phyloP scores from a whole-genome alignment of 2,329 filamentous ascomycete genomes.

The Grosmannia clavigera region DNA sequence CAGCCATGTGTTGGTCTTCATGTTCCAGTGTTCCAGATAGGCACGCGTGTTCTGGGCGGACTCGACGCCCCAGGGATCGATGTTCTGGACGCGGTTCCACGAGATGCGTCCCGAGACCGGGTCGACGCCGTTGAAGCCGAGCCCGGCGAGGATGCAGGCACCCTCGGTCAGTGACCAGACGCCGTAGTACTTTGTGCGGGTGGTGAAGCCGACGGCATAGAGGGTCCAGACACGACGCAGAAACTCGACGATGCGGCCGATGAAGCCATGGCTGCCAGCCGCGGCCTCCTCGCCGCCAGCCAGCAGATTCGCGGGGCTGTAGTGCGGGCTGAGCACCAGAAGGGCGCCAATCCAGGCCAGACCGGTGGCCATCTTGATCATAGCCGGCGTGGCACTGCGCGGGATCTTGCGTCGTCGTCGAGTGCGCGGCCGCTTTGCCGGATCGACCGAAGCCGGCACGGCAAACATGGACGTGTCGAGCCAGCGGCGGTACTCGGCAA shows the following conservation, averaged over 20 bases:
- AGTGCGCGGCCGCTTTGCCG: slow-evolving; percentile 71
- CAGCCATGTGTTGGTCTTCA: slow-evolving; percentile 96
- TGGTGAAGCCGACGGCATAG: slow-evolving; percentile 71
- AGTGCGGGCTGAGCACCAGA: slow-evolving; percentile 43
- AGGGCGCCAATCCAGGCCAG: slow-evolving; percentile 71
- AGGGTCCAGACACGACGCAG: slow-evolving; percentile 63
- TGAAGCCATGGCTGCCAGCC: slow-evolving; percentile 41
- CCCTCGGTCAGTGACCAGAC: slow-evolving; percentile 92
- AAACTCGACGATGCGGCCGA: slow-evolving; percentile 36
- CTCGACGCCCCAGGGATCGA: slow-evolving; percentile 77
- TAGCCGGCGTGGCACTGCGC: slow-evolving; percentile 74
- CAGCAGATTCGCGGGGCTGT: slow-evolving; percentile 43
- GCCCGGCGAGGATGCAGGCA: slow-evolving; percentile 81
- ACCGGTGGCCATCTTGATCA: slow-evolving; percentile 61
- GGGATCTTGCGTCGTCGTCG: slow-evolving; percentile 88
- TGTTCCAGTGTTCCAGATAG: slow-evolving; percentile 91
- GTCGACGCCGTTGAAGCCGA: slow-evolving; percentile 91
- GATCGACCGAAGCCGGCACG: slow-evolving; percentile 67
- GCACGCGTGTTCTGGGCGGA: slow-evolving; percentile 85
- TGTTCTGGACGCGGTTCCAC: slow-evolving; percentile 85
- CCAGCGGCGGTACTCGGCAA: slow-evolving; percentile 82
- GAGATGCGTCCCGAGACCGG: slow-evolving; percentile 70
- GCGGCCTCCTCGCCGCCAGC: slow-evolving; percentile 46
- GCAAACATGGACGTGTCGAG: slow-evolving; percentile 94
- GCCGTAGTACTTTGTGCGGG: slow-evolving; percentile 89